Conservation (phyloP, 129 eudicot species). For the Erigeron canadensis region DNA sequence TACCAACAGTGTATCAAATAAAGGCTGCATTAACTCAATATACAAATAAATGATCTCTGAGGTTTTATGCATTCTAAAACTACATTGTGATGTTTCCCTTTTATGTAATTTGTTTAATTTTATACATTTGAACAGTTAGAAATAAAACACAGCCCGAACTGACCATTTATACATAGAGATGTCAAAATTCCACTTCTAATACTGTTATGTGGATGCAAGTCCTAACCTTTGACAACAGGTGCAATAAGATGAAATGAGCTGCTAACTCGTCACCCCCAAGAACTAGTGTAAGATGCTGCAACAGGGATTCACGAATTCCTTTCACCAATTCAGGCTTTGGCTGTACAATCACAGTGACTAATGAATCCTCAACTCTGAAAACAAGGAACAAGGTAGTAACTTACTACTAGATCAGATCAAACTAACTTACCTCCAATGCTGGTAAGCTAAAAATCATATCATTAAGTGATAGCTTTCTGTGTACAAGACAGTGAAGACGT, state of each 20-base stretch:
- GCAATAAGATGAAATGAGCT: constrained; percentile 81
- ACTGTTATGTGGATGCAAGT: neutral
- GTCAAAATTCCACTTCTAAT: neutral
- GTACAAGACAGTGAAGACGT: constrained; percentile 79
- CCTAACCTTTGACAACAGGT: constrained; percentile 80
- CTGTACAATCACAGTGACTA: constrained; percentile 33
- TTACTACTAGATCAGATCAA: neutral
- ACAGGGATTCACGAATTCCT: constrained; percentile 67
- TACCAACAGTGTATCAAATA: no score
- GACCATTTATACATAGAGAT: neutral
- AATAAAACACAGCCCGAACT: neutral
- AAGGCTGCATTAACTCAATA: neutral
- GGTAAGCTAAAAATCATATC: constrained; percentile 54
- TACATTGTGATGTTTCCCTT: neutral
- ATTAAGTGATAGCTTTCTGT: constrained; percentile 58
- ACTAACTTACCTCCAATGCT: constrained; percentile 55
- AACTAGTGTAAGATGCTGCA: constrained; percentile 67
- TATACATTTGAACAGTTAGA: neutral
- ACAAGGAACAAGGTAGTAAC: neutral
- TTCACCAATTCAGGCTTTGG: constrained; percentile 45
- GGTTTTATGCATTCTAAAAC: neutral
- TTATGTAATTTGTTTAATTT: neutral
- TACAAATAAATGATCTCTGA: neutral
- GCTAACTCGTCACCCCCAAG: constrained; percentile 87
- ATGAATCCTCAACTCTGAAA: constrained; percentile 9